Evolutionary conservation across 148 eudicot species (phyloP), one percentile per base, ranked within the genome.

Genomic region (Camellia granthamiana): DNA sequence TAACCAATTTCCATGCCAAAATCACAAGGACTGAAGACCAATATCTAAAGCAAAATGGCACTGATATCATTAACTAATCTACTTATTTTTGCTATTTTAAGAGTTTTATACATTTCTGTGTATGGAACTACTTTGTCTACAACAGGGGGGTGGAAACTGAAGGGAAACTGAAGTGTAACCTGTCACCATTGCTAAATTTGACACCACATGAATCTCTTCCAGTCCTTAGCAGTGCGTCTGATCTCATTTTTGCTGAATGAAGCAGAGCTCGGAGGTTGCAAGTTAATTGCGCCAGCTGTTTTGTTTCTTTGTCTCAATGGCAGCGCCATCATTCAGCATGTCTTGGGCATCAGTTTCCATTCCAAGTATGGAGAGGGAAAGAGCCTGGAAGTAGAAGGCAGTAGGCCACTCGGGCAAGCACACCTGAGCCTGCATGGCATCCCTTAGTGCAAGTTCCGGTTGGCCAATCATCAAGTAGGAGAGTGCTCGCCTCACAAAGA

Each of bases 391-490:
- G 83, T 95, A 95, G 81, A 93, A 95, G 78, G 99, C 97, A 0
- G 93, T 92, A 0, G 99, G 97, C 97, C 99, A 95, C 88, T 95
- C 99, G 0, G 97, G 97, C 80, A 93, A 86, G 90, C 99, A 93
- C 49, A 95, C 99, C 77, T 95, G 99, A n/a, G 99, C 99, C 83
- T 95, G 99, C 99, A 95, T 95, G 1, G 99, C 99, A 74, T 95
- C 99, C 68, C 99, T 87, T 56, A 92, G 88, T 3, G 99, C 99
- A 18, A 90, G 91, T 80, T 95, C 99, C 0, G 97, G 92, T 81
- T 93, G 97, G 69, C 88, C 94, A 38, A 84, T 79, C 97, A 95
- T 93, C 82, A 95, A 72, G 89, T 95, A 95, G 61, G 97, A 88
- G 38, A 95, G 89, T 5, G 93, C 91, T 46, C 99, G 89, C 84